phyloP scores from a whole-genome alignment of 1,139 yeast genomes.

The Lodderomyces elongisporus region DNA sequence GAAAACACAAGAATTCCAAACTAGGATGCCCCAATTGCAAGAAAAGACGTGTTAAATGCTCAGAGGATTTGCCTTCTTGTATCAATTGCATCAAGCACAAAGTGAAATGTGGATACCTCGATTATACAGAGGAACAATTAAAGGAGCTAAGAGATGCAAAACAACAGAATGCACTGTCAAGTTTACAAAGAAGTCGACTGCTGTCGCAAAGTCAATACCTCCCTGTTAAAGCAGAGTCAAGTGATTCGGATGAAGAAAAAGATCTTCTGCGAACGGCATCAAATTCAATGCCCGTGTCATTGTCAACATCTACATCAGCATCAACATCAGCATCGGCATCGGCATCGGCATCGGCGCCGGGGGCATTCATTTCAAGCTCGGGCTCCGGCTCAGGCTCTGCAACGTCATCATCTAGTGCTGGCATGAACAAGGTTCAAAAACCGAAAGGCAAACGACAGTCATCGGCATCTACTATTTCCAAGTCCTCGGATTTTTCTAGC shows the following conservation, averaged over 20 bases:
- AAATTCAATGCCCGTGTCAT: too few species aligned
- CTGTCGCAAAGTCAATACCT: too few species aligned
- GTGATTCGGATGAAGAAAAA: neutral
- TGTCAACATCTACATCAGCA: too few species aligned
- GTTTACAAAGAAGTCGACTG: neutral
- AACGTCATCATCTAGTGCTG: too few species aligned
- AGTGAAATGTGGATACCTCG: constrained; percentile 38
- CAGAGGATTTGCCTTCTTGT: constrained; percentile 40
- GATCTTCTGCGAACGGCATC: neutral
- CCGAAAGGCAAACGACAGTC: neutral
- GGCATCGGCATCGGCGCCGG: too few species aligned
- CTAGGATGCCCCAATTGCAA: constrained; percentile 44
- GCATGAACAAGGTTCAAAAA: neutral
- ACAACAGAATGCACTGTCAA: constrained; percentile 2
- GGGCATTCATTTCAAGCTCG: too few species aligned
- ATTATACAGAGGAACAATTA: constrained; percentile 31
- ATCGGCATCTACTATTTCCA: neutral
- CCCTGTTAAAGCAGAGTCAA: neutral
- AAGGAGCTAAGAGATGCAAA: constrained; percentile 25
- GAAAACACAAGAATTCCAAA: constrained; percentile 30
- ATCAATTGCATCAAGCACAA: constrained; percentile 39
- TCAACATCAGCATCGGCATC: too few species aligned
- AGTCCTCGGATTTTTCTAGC: neutral
- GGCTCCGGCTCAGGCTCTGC: too few species aligned
- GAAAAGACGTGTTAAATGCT: constrained; percentile 40